Evolutionary conservation across 441 rosid genomes (phyloP).

Genomic region (Euphorbia schlechtendalii): DNA sequence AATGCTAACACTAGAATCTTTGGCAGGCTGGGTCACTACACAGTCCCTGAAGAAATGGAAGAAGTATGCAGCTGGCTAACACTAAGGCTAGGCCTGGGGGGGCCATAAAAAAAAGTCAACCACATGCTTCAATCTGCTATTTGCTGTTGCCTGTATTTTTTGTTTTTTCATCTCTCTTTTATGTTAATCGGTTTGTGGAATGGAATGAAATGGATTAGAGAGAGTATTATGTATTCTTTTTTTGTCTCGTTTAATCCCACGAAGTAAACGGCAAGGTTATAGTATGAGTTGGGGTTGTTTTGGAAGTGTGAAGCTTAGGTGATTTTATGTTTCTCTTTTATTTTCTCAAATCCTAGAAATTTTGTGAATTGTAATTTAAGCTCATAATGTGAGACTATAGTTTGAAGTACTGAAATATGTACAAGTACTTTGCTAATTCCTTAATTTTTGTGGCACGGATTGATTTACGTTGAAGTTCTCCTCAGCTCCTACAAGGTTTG

Average conservation of each 20-base stretch:
- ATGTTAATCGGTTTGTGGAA: too few relatives aligned
- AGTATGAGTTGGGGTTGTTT: not conserved
- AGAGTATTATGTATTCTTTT: too few relatives aligned
- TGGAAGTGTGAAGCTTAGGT: not conserved
- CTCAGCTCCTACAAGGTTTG: too few relatives aligned
- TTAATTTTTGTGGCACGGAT: too few relatives aligned
- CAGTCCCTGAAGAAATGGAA: conserved; percentile 55
- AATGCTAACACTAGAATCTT: conserved; percentile 12
- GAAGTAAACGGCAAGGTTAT: too few relatives aligned
- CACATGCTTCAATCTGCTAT: too few relatives aligned
- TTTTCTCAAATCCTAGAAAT: not conserved
- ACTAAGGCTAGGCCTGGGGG: conserved; percentile 44
- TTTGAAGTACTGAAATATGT: not conserved
- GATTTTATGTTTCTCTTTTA: not conserved
- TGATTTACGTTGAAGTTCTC: too few relatives aligned
- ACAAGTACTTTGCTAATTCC: too few relatives aligned
- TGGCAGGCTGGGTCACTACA: conserved; percentile 56
- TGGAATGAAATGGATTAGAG: too few relatives aligned
- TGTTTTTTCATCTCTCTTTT: not conserved
- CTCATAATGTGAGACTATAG: not conserved
- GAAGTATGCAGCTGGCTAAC: conserved; percentile 52
- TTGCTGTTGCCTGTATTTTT: not conserved
- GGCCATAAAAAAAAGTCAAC: conserved; percentile 18
- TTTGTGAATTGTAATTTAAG: not conserved
- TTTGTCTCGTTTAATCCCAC: too few relatives aligned